Evolutionary conservation across 164 flowering plant species (phyloP).

Genomic region (Brasenia schreberi): DNA sequence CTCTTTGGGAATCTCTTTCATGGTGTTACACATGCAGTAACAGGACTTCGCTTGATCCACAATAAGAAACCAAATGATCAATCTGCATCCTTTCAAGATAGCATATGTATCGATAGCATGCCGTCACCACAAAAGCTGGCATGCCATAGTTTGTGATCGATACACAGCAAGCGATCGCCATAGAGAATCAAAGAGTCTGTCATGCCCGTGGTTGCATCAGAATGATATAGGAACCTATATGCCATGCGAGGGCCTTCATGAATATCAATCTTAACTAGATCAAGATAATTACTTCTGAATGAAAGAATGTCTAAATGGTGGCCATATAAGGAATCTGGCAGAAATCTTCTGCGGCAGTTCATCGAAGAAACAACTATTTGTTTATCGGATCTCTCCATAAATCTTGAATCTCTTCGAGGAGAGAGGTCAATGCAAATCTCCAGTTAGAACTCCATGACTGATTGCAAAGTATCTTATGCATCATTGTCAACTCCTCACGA

Average conservation of each 20-base stretch:
- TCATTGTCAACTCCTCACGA: slow-evolving; percentile 26
- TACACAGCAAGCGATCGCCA: background rate
- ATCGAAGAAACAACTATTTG: background rate
- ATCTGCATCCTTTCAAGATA: too few relatives aligned
- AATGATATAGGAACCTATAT: background rate
- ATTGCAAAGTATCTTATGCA: slow-evolving; percentile 32
- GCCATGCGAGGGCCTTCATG: background rate
- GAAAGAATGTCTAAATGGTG: background rate
- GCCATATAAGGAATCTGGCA: background rate
- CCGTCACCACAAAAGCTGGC: too few relatives aligned
- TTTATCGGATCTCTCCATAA: slow-evolving; percentile 4
- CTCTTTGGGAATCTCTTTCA: too few relatives aligned
- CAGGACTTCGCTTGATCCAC: too few relatives aligned
- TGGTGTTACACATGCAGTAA: too few relatives aligned
- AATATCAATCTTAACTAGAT: background rate
- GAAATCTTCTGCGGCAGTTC: background rate
- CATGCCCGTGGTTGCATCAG: background rate
- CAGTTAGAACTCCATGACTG: slow-evolving; percentile 24
- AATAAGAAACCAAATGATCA: too few relatives aligned
- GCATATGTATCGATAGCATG: too few relatives aligned
- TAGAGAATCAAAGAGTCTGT: background rate
- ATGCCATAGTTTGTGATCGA: too few relatives aligned
- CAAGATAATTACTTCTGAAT: background rate
- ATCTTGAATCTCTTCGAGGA: slow-evolving; percentile 35
- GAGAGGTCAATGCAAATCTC: slow-evolving; percentile 25